Percentiles rank a stretch among this genome's conserved stretches.
These are phyloP conservation scores for Pichia sp. DNA, from an alignment of 1,139 yeast genomes.

Conservation along the genomic window DNA sequence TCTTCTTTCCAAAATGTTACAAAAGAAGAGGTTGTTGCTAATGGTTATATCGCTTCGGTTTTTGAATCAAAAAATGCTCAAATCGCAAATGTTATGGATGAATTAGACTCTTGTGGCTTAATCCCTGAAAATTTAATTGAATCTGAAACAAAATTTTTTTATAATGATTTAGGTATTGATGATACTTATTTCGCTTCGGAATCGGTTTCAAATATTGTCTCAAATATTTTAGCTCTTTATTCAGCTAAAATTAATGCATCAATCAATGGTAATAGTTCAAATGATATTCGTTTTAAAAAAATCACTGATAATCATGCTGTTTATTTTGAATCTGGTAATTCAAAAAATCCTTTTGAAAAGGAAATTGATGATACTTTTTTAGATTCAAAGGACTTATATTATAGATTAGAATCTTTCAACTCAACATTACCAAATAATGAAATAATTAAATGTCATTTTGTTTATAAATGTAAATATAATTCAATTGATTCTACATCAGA, in stretches of 20 bases:
- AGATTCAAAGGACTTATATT: conserved; percentile 45
- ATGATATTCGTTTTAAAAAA: conserved; percentile 66
- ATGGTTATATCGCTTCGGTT: conserved; percentile 69
- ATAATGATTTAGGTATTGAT: conserved; percentile 81
- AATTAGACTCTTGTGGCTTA: conserved; percentile 76
- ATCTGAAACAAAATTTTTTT: conserved; percentile 85
- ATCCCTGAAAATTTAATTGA: conserved; percentile 86
- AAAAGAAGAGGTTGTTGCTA: conserved; percentile 24
- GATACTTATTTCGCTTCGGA: conserved; percentile 89
- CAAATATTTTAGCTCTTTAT: conserved; percentile 80
- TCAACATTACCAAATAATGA: conserved; percentile 46
- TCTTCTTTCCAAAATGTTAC: conserved; percentile 29
- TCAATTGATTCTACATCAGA: conserved; percentile 21
- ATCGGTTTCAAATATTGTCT: conserved; percentile 70
- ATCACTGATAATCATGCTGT: conserved; percentile 87
- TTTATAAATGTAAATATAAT: conserved; percentile 63
- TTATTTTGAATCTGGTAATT: conserved; percentile 59
- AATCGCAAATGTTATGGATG: conserved; percentile 74
- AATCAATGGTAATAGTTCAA: conserved; percentile 37
- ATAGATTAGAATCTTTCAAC: conserved; percentile 79
- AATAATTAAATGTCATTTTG: conserved; percentile 60
- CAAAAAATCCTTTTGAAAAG: conserved; percentile 41
- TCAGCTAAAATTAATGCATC: conserved; percentile 91
- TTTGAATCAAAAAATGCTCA: conserved; percentile 81
- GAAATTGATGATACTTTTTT: conserved; percentile 78